Base-by-base conservation (phyloP, 2,329 filamentous ascomycete genomes). In the Verticillium albo-atrum region DNA sequence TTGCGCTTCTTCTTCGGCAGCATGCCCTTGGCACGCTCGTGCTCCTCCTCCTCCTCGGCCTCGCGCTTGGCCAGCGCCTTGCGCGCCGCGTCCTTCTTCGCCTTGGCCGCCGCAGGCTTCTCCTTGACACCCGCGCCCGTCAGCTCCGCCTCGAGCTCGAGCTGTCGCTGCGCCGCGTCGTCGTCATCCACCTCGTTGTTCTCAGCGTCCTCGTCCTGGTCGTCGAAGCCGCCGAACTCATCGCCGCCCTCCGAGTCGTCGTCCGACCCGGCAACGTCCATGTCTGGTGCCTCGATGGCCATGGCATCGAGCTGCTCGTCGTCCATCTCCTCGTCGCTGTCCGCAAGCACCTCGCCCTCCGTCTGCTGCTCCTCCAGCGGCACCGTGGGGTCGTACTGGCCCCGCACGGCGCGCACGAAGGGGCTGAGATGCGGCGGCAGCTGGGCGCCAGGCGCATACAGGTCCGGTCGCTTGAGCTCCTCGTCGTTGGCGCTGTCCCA, bases 1-100 rank as follows among this genome's bases (percentile, higher is more conserved):
- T 97, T 97, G 70, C 95, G 84, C 87, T 98, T 99, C 85, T 96
- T 95, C 76, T 96, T 91, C 75, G 90, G 91, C 81, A 98, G 88
- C 95, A 99, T 99, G 79, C 96, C 95, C 86, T 97, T 97, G 73
- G 91, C 89, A 63, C 94, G 84, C 75, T 97, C 92, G 60, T 96
- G 76, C 68, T 98, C 93, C 75, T 98, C 95, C 4, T 89, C 88
- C 71, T 95, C 90, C 69, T 87, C 82, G 61, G 86, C 84, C 35
- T 86, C 84, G 76, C 90, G 88, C 79, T 89, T 89, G 66, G 84
- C 82, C 30, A 88, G 79, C 68, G 85, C 85, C 71, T 90, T 89
- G 66, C 81, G 84, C 17, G 86, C 88, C 66, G 91, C 89, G 66
- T 88, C 85, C 75, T 89, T 89, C 75, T 86, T 85, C 60, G 78